Evolutionary conservation across 768 basidiomycete genomes (phyloP).

Genomic region (Hysterangium stoloniferum): DNA sequence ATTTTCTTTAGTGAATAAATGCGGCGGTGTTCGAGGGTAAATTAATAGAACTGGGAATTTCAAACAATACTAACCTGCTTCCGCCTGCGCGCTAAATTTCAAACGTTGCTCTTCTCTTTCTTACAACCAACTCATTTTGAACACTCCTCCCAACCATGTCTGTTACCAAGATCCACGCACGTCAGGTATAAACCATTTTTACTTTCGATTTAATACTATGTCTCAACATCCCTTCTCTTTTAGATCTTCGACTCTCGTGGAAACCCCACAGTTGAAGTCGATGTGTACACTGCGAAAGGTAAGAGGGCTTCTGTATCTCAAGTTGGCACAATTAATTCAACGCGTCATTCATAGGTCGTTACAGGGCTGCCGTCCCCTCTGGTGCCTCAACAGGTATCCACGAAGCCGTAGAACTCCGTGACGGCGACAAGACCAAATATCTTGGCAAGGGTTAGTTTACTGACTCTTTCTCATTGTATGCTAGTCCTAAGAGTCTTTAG

Average conservation of each 20-base stretch:
- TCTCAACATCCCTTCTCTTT: constrained; percentile 10
- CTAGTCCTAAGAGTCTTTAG: constrained; percentile 32
- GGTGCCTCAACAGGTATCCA: constrained; percentile 98
- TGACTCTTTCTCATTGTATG: background rate
- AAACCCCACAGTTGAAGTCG: constrained; percentile 95
- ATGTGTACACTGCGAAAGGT: constrained; percentile 85
- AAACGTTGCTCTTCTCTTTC: background rate
- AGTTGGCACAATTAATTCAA: background rate
- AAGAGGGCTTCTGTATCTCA: constrained; percentile 14
- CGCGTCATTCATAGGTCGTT: constrained; percentile 53
- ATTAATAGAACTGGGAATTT: background rate
- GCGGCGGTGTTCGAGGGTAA: too few species aligned
- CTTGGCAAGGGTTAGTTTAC: constrained; percentile 79
- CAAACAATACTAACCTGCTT: background rate
- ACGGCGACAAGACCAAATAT: constrained; percentile 87
- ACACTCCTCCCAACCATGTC: too few species aligned
- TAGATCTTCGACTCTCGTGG: constrained; percentile 99
- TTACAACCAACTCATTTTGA: too few species aligned
- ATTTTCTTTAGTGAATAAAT: too few species aligned
- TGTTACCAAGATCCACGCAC: constrained; percentile 84
- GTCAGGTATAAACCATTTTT: constrained; percentile 54
- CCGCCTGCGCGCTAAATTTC: background rate
- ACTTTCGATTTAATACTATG: background rate
- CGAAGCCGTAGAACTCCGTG: constrained; percentile 98
- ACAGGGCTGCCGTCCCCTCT: constrained; percentile 92